Evolutionary conservation across 1,284 basidiomycete genomes (phyloP).

Genomic region (Ganoderma lingzhi): DNA sequence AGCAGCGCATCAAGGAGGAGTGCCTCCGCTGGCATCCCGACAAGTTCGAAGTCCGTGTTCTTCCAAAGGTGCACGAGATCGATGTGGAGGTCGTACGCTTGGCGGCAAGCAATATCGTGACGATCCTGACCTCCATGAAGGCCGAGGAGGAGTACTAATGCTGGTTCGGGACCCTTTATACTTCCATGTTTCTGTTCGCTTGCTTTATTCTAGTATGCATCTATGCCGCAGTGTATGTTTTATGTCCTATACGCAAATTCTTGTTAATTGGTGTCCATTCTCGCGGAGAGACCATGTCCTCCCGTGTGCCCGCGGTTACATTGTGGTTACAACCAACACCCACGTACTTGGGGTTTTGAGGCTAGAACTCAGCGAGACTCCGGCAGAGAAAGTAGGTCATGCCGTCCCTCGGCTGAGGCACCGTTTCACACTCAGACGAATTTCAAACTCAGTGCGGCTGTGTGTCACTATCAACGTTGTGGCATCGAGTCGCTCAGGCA

Average conservation of each 20-base stretch:
- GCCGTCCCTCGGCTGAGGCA: not conserved
- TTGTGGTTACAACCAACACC: constrained; percentile 1
- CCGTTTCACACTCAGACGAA: not conserved
- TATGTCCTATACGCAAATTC: no score
- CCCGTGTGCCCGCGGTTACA: not conserved
- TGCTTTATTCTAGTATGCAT: no score
- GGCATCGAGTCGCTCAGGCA: not conserved
- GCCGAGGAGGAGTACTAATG: not conserved
- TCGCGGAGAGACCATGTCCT: not conserved
- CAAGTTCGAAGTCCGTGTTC: constrained; percentile 46
- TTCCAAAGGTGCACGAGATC: constrained; percentile 18
- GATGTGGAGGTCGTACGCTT: constrained; percentile 21
- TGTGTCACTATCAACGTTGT: not conserved
- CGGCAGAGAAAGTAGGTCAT: not conserved
- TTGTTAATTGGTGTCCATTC: no score
- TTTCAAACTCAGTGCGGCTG: not conserved
- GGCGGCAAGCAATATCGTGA: constrained; percentile 15
- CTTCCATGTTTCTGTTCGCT: no score
- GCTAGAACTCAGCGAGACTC: not conserved
- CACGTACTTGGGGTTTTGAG: not conserved
- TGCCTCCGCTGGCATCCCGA: constrained; percentile 64
- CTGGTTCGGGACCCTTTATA: not conserved
- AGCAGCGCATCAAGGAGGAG: constrained; percentile 52
- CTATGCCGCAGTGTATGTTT: no score
- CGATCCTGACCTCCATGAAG: not conserved